Evolutionary conservation across 805 yeast genomes (phyloP), one percentile per base, ranked within the genome.

Genomic region (Torulaspora microellipsoides): DNA sequence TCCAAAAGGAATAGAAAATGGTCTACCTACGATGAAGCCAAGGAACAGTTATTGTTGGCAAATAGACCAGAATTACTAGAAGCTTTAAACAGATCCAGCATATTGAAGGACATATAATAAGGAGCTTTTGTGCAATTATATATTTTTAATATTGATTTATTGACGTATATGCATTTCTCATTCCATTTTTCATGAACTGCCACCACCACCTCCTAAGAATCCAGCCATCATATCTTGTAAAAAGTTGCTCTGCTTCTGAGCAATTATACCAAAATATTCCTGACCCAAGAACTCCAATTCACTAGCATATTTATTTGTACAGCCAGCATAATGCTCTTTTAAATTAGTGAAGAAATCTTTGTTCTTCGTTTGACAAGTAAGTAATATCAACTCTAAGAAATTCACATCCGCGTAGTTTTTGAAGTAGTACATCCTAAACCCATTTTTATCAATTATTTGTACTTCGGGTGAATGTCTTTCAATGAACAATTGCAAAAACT

Each of bases 141-240:
- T 31, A 6, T 31, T 10, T 10, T 37, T 20, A 7, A 20, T 20
- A 20, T 20, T 20, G 8, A 20, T 20, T 7, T 20, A 17, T 30
- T 11, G 30, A 25, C 28, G 27, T 15, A 29, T 23, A 43, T 20
- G 37, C 14, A 20, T 34, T 31, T 17, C 35, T 23, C 23, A 27
- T 40, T 37, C 31, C 11, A 13, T 6, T 6, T 35, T 23, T 23
- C 25, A 20, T 7, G 23, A 34, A 34, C 38, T 17, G 33, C 39
- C 40, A 9, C 34, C 33, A 28, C 47, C 36, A 13, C 80, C 76
- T 27, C 77, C 76, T 37, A 82, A 61, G 32, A 83, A 64, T 23
- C 84, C 81, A 15, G 84, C 77, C 95, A 93, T 86, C 72, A 91
- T 70, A 53, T 80, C 82, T 62, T 79, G 84, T 51, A 85, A 62